Evolutionary conservation across 805 yeast species (phyloP), one percentile per base, ranked within the genome.

Genomic region (Candida insectorum): DNA sequence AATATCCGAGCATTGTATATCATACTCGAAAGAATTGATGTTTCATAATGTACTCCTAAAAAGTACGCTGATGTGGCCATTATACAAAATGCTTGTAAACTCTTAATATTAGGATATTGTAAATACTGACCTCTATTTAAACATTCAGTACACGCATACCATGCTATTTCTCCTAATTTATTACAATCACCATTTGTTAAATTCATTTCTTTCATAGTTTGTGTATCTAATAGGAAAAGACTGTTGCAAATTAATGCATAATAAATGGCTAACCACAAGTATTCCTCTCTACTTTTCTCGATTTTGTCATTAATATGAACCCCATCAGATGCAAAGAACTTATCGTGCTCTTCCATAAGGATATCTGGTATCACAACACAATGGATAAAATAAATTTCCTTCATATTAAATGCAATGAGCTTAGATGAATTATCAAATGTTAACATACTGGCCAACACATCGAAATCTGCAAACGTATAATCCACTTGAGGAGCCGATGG

Each of bases 191-290:
- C 49, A 23, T 42, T 45, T 2, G 45, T 35, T 21, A 58, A 42
- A 2, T 44, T 48, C 19, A 55, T 33, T 6, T 39, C 31, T 9
- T 30, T n/a, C 24, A 41, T 49, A 15, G 50, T 31, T 8, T 44
- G 34, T 3, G 47, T 54, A 31, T 49, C 54, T 4, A 56, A 41
- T 24, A 51, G 49, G 36, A 51, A 51, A 5, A 56, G 22, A 2
- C 60, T 57, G 30, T 51, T 45, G 30, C 62, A 47, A 30, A 60
- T 36, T 23, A 59, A 26, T 5, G 52, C 51, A 40, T 60, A 60
- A 40, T 54, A 60, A 9, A 47, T 47, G 13, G 58, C 44, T 22
- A 56, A 24, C 45, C 58, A 55, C 4, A 52, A 22, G 36, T 60
- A 60, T 24, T 45, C 49, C 17, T 44, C 39, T n/a, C 41, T 43